phyloP scores from a whole-genome alignment of 2,329 filamentous ascomycete genomes.

The Ploettnerulaceae sp. region DNA sequence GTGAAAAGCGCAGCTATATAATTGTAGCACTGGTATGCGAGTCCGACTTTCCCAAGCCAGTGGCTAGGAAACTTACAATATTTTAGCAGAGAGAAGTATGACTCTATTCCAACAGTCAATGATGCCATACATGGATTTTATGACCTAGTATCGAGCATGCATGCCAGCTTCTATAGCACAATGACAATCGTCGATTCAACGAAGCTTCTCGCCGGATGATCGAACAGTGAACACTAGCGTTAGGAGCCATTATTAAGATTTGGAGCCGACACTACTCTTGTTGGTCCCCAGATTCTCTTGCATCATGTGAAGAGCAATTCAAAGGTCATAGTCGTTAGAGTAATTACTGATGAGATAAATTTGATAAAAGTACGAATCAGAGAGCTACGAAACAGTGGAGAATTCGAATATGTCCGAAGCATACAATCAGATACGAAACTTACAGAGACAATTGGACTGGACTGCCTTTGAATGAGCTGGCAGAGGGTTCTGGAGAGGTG shows the following conservation, averaged over 20 bases:
- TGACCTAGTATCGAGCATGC: not conserved
- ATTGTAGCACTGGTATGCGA: conserved; percentile 41
- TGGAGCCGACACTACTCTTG: conserved; percentile 1
- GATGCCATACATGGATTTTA: conserved; percentile 4
- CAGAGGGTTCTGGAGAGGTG: too few species aligned
- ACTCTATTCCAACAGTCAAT: conserved; percentile 2
- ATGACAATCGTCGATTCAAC: conserved; percentile 35
- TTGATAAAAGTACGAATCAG: not conserved
- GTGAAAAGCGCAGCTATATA: conserved; percentile 47
- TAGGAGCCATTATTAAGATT: conserved; percentile 36
- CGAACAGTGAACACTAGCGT: conserved; percentile 40
- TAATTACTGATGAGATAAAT: not conserved
- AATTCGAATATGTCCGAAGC: conserved; percentile 46
- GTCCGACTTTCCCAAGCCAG: conserved; percentile 21
- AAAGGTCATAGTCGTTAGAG: not conserved
- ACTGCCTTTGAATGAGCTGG: too few species aligned
- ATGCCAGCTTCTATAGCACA: conserved; percentile 37
- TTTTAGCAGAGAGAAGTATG: not conserved
- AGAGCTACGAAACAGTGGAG: not conserved
- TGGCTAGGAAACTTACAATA: conserved; percentile 41
- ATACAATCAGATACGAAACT: conserved; percentile 47
- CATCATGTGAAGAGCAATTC: not conserved
- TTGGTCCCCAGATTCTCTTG: not conserved
- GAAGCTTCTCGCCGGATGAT: conserved; percentile 40
- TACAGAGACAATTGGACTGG: too few species aligned